phyloP scores from a whole-genome alignment of 1,284 basidiomycete genomes.

The Cutaneotrichosporon arboriforme region DNA sequence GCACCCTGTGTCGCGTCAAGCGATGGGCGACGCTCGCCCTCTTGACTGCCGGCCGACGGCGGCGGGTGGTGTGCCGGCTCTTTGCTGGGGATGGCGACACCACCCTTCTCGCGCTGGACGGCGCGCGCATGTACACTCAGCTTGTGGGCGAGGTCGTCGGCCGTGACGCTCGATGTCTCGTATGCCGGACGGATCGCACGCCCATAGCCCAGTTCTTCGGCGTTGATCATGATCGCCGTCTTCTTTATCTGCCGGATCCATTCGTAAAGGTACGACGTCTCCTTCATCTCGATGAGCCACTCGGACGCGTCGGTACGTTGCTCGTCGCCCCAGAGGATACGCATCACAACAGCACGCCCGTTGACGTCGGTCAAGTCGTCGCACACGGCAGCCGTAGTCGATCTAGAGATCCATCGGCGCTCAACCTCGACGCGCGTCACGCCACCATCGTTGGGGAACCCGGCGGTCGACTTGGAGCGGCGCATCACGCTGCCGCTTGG shows the following conservation, averaged over 20 bases:
- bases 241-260: slow-evolving; percentile 37
- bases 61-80: neutral
- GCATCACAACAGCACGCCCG: slow-evolving; percentile 11
- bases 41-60: slow-evolving; percentile 1
- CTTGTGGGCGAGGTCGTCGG: slow-evolving; percentile 27
- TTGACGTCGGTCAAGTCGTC: slow-evolving; percentile 7
- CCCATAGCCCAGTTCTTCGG: slow-evolving; percentile 29
- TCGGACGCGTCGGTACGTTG: slow-evolving; percentile 19
- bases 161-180: slow-evolving; percentile 14
- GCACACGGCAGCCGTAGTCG: slow-evolving; percentile 9
- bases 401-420: slow-evolving; percentile 12
- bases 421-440: slow-evolving; percentile 13
- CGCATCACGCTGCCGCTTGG: neutral
- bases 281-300: slow-evolving; percentile 36
- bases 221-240: slow-evolving; percentile 29
- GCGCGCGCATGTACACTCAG: slow-evolving; percentile 17
- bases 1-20: slow-evolving; percentile 7
- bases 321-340: slow-evolving; percentile 16
- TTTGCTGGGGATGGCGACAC: neutral
- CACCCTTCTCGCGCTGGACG: neutral
- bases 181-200: slow-evolving; percentile 24
- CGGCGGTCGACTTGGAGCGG: slow-evolving; percentile 6
- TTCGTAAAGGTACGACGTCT: slow-evolving; percentile 27
- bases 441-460: neutral
- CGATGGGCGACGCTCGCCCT: neutral